A percentile compares a stretch with the other conserved stretches of the same genome.
These are phyloP conservation scores for Umbelopsis vinacea DNA, from an alignment of 192 early-diverging fungal genomes.

Conservation along the genomic window DNA sequence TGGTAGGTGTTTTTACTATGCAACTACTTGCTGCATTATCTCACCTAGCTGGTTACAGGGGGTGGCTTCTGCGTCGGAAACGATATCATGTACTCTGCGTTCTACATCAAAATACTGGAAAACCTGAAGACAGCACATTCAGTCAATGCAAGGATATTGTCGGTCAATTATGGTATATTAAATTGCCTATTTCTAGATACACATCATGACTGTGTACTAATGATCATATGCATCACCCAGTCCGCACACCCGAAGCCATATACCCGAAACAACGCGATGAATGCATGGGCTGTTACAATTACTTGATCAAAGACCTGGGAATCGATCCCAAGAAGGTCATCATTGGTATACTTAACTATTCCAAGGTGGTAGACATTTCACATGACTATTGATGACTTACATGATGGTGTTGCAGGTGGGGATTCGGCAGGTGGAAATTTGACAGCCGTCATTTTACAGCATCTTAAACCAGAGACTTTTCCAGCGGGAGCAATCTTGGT, in stretches of 20 bases:
- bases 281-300: slow-evolving; percentile 15
- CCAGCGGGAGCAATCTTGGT: slow-evolving; percentile 26
- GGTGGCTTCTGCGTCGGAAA: neutral
- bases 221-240: neutral
- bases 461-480: neutral
- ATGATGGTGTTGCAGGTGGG: slow-evolving; percentile 2
- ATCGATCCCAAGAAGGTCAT: slow-evolving; percentile 26
- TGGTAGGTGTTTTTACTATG: neutral
- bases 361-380: neutral
- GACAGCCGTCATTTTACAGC: neutral
- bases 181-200: too few species aligned
- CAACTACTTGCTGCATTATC: neutral
- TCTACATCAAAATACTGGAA: neutral
- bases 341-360: slow-evolving; percentile 2
- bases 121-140: neutral
- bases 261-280: slow-evolving; percentile 12
- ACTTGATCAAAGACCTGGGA: slow-evolving; percentile 22
- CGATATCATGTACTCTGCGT: neutral
- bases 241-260: neutral
- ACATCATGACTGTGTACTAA: too few species aligned
- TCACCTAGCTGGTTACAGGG: neutral
- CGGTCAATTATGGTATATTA: neutral
- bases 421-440: slow-evolving; percentile 31
- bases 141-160: neutral
- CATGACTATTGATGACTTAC: neutral